A percentile compares a stretch with the other conserved stretches of the same genome.
These are phyloP conservation scores for Ophiostoma quercus DNA, from an alignment of 2,329 filamentous ascomycete species.

Conservation along the genomic window DNA sequence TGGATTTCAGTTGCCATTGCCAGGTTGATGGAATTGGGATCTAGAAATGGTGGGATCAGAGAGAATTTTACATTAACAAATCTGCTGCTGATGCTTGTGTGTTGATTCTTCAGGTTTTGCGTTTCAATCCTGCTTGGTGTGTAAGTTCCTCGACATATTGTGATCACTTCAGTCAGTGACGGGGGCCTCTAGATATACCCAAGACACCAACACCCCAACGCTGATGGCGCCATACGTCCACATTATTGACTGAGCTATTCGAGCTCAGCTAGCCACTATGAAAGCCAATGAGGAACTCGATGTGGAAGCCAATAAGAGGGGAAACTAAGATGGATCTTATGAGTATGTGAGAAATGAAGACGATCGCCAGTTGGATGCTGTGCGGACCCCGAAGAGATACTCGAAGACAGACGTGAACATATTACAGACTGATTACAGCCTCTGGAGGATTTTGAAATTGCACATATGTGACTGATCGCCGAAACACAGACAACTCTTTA, in stretches of 20 bases:
- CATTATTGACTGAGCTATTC: slow-evolving; percentile 8
- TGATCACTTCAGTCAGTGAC: not conserved
- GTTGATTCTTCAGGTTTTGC: not conserved
- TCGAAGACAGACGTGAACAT: not conserved
- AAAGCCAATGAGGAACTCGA: not conserved
- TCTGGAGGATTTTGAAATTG: not conserved
- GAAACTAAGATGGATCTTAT: not conserved
- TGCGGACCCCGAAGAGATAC: not conserved
- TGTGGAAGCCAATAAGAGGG: not conserved
- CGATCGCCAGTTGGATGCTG: not conserved
- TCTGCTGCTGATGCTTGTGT: not conserved
- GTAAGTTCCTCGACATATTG: not conserved
- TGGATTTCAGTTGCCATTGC: slow-evolving; percentile 30
- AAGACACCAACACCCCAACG: not conserved
- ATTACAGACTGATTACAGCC: not conserved
- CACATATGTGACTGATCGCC: not conserved
- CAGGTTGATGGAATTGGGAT: not conserved
- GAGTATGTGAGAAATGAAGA: not conserved
- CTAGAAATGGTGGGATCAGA: not conserved
- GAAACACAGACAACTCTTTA: not conserved
- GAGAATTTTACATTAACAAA: not conserved
- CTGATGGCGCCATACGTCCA: slow-evolving; percentile 18
- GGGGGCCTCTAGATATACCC: not conserved
- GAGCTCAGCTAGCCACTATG: not conserved
- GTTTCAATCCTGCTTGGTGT: no score